Conservation (phyloP, 2,329 filamentous ascomycete species). For the Sporothrix luriei region DNA sequence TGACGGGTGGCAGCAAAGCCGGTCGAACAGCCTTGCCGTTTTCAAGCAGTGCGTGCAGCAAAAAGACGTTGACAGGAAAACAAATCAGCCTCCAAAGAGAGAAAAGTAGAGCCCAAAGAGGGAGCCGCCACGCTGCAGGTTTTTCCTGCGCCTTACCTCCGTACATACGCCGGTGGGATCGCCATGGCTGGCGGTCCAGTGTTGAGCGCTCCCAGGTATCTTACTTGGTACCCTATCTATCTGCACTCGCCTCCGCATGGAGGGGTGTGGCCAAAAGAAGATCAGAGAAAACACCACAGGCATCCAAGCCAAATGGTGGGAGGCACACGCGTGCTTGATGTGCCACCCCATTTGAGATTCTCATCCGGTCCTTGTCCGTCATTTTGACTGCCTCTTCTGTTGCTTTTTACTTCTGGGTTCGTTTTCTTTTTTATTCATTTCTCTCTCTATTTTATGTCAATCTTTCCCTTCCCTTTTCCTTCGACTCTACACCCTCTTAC, state of each 20-base stretch:
- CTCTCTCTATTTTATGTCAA: conserved; percentile 6
- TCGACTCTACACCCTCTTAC: conserved; percentile 3
- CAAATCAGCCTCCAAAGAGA: background rate
- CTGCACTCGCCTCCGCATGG: conserved; percentile 4
- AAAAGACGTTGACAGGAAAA: background rate
- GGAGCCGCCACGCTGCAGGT: conserved; percentile 24
- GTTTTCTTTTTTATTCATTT: background rate
- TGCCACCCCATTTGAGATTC: conserved; percentile 19
- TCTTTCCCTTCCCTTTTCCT: background rate
- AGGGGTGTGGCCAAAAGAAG: conserved; percentile 25
- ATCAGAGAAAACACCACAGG: conserved; percentile 9
- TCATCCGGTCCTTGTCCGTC: conserved; percentile 10
- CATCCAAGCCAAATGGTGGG: background rate
- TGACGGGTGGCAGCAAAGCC: background rate
- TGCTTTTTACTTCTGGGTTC: background rate
- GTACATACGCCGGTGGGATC: background rate
- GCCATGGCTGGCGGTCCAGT: conserved; percentile 20
- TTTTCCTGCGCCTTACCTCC: conserved; percentile 7
- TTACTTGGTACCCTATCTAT: conserved; percentile 16
- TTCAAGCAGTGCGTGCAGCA: background rate
- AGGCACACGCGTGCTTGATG: conserved; percentile 15
- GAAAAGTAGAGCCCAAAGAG: background rate
- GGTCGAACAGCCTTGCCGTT: background rate
- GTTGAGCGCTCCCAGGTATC: background rate
- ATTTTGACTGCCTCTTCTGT: background rate